Base-by-base conservation (phyloP, 108 stramenopile genomes). In the Cyclotella choctawhatcheeana region DNA sequence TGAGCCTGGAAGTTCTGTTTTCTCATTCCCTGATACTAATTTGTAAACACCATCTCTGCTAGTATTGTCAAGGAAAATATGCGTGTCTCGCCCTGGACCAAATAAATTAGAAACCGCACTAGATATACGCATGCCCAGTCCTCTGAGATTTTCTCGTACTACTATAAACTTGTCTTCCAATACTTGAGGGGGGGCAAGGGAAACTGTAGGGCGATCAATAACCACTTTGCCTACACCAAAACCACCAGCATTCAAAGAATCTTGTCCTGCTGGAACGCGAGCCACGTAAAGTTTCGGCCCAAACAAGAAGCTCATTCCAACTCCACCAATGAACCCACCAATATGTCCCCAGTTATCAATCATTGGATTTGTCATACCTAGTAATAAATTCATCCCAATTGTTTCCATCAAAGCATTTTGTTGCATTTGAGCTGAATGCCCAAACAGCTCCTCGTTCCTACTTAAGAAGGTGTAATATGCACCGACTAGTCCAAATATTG, bases 291-390 rank as follows among this genome's bases (percentile, higher is more conserved):
- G 58, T 40, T 85, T 85, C 14, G 94, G 91, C 0, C 91, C 91
- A 71, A 92, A 85, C 60, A 82, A 82, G 44, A 77, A 88, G 1
- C 88, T 84, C 87, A 91, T 89, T n/a, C 76, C 87, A 14, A 81
- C 85, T 16, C 91, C 94, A 13, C 90, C 89, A 34, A 89, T 31
- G 44, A 84, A 79, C 24, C 89, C 89, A 2, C 83, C 83, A 37
- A 88, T 61, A 72, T 95, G 94, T 13, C 84, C 90, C 87, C 88
- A 95, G 54, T 95, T 92, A 70, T 95, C 93, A 74, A 90, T 86
- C 66, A 66, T 69, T 1, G 82, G 78, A 48, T 70, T 79, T 3
- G 74, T 71, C 68, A 82, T 47, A 12, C 77, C 84, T 26, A 82
- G 52, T 0, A 82, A 21, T 2, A 85, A 26, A 71, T 79, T 82